A percentile compares a stretch with the other conserved stretches of the same genome.
phyloP scores from a whole-genome alignment of 768 basidiomycete genomes.

The Lactarius tabidus region DNA sequence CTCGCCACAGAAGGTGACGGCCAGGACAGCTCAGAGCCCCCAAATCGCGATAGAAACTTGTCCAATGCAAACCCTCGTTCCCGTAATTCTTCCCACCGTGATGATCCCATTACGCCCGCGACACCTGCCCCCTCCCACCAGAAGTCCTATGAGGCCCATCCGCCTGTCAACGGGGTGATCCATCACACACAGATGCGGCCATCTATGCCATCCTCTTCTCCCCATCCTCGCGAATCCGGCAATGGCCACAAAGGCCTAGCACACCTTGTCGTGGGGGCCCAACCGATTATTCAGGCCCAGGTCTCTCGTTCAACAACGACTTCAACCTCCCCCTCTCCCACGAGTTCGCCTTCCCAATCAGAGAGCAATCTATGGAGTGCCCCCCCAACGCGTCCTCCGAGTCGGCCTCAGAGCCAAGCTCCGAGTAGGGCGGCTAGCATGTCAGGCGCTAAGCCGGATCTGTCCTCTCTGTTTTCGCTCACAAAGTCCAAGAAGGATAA shows the following conservation, averaged over 20 bases:
- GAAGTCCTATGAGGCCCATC: not conserved
- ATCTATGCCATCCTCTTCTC: slow-evolving; percentile 48
- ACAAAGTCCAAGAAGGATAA: slow-evolving; percentile 18
- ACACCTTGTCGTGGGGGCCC: slow-evolving; percentile 31
- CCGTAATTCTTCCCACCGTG: not conserved
- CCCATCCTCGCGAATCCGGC: slow-evolving; percentile 50
- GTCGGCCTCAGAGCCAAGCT: slow-evolving; percentile 47
- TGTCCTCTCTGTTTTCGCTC: slow-evolving; percentile 14
- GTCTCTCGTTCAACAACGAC: slow-evolving; percentile 37
- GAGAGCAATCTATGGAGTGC: slow-evolving; percentile 59
- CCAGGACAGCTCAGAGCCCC: slow-evolving; percentile 56
- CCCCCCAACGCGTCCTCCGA: slow-evolving; percentile 59
- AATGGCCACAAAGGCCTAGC: slow-evolving; percentile 44
- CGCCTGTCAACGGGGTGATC: slow-evolving; percentile 26
- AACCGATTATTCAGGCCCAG: slow-evolving; percentile 26
- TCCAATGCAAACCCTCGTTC: slow-evolving; percentile 24
- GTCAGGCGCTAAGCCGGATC: slow-evolving; percentile 25
- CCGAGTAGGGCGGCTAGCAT: slow-evolving; percentile 41
- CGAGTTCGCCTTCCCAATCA: slow-evolving; percentile 48
- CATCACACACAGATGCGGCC: slow-evolving; percentile 19
- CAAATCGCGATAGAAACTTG: slow-evolving; percentile 34
- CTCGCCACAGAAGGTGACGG: slow-evolving; percentile 47
- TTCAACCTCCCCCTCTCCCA: slow-evolving; percentile 38
- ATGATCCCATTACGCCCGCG: slow-evolving; percentile 15
- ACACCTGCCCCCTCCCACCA: slow-evolving; percentile 1